These are phyloP conservation scores for Suhomyces panamericanus DNA, from an alignment of 1,139 yeast species.

Conservation along the genomic window DNA sequence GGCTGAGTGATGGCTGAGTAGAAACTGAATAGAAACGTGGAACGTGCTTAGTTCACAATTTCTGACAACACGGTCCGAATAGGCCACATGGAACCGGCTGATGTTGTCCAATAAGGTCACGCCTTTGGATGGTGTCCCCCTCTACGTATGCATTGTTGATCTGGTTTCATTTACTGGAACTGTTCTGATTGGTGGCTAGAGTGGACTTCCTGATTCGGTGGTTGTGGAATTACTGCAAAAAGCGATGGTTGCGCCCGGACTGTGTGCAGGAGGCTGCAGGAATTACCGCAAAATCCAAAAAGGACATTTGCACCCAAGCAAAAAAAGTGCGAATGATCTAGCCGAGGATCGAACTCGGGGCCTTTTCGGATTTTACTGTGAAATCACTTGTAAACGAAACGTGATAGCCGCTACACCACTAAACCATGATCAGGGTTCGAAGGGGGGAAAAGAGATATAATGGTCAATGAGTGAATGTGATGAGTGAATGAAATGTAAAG, in stretches of 20 bases:
- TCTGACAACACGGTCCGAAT: too few species aligned
- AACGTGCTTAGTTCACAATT: too few species aligned
- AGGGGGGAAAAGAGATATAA: background rate
- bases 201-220: background rate
- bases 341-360: conserved; percentile 28
- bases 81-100: too few species aligned
- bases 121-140: too few species aligned
- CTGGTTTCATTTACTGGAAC: background rate
- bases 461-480: too few species aligned
- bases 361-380: conserved; percentile 25
- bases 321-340: conserved; percentile 17
- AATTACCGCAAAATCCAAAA: conserved; percentile 8
- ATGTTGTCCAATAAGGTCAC: too few species aligned
- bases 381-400: conserved; percentile 24
- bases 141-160: too few species aligned
- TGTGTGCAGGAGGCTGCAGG: conserved; percentile 1
- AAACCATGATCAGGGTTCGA: conserved; percentile 10
- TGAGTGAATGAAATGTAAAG: too few species aligned
- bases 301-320: conserved; percentile 1
- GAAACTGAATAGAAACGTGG: too few species aligned
- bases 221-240: conserved; percentile 12
- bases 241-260: background rate
- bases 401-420: conserved; percentile 27
- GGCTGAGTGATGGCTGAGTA: too few species aligned
- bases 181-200: conserved; percentile 1